These are phyloP conservation scores for Gossypium ekmanianum DNA, from an alignment of 345 rosid species.

Conservation along the genomic window DNA sequence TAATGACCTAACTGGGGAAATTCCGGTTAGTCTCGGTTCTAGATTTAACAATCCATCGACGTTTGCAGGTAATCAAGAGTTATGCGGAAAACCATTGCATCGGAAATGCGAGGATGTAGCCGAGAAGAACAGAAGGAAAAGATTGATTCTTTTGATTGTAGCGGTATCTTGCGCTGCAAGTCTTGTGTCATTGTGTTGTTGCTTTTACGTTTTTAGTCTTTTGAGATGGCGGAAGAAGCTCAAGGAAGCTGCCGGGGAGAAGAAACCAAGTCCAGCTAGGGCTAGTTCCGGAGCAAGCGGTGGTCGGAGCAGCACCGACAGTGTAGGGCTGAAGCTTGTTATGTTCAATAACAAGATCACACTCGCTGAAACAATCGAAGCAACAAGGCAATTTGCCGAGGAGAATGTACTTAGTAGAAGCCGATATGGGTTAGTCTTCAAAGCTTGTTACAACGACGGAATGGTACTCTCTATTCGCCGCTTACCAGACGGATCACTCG, in stretches of 20 bases:
- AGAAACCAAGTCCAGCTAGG: slow-evolving; percentile 80
- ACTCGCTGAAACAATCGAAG: slow-evolving; percentile 77
- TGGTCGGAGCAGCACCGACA: slow-evolving; percentile 77
- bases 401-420: slow-evolving; percentile 88
- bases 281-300: slow-evolving; percentile 76
- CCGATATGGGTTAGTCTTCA: slow-evolving; percentile 69
- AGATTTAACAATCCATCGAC: slow-evolving; percentile 58
- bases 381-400: slow-evolving; percentile 83
- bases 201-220: slow-evolving; percentile 81
- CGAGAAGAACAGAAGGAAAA: slow-evolving; percentile 47
- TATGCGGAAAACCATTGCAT: slow-evolving; percentile 76
- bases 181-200: slow-evolving; percentile 69
- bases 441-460: slow-evolving; percentile 82
- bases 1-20: slow-evolving; percentile 67
- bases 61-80: slow-evolving; percentile 46
- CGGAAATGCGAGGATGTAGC: slow-evolving; percentile 39
- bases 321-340: slow-evolving; percentile 80
- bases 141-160: slow-evolving; percentile 53
- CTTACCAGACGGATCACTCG: slow-evolving; percentile 56
- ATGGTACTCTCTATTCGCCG: slow-evolving; percentile 89
- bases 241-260: slow-evolving; percentile 69
- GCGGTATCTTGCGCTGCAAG: slow-evolving; percentile 51
- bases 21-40: slow-evolving; percentile 54
- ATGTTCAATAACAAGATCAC: slow-evolving; percentile 95
- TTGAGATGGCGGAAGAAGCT: slow-evolving; percentile 83